Conservation (phyloP, 2,329 filamentous ascomycete species). For the Colletotrichum spaethianum region DNA sequence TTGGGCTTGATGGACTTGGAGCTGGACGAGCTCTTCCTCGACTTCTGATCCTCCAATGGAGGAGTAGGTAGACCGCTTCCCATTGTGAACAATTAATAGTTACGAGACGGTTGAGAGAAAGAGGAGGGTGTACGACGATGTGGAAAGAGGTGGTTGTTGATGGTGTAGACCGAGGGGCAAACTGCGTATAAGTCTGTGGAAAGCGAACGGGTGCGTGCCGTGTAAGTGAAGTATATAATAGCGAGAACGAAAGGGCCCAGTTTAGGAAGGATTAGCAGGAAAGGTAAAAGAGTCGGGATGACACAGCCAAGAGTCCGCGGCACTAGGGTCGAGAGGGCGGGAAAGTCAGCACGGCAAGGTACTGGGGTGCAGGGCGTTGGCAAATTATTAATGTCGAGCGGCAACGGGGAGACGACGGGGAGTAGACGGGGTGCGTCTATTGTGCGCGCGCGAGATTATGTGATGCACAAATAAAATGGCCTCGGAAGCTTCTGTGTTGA, state of each 20-base stretch:
- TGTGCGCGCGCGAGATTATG: constrained; percentile 41
- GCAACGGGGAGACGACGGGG: constrained; percentile 15
- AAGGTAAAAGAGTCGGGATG: constrained; percentile 37
- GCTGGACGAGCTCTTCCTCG: constrained; percentile 57
- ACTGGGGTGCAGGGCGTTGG: constrained; percentile 37
- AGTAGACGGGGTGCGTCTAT: constrained; percentile 38
- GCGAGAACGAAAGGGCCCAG: constrained; percentile 33
- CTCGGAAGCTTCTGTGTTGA: constrained; percentile 40
- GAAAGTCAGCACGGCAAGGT: constrained; percentile 37
- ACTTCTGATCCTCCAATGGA: constrained; percentile 63
- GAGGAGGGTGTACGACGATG: constrained; percentile 7
- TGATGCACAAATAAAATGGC: constrained; percentile 19
- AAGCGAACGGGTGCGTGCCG: constrained; percentile 18
- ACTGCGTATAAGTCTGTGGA: constrained; percentile 28
- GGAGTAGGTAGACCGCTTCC: constrained; percentile 67
- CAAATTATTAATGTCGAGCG: constrained; percentile 41
- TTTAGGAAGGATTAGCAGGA: constrained; percentile 31
- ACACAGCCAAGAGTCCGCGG: constrained; percentile 40
- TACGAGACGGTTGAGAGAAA: not conserved
- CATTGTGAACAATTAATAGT: constrained; percentile 55
- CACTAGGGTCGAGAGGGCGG: constrained; percentile 28
- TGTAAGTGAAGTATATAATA: constrained; percentile 40
- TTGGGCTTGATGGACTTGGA: constrained; percentile 65
- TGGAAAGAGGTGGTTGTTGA: not conserved
- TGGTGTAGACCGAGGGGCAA: constrained; percentile 32